Conservation (phyloP, 306 rosid genomes). For the Psophocarpus tetragonolobus region DNA sequence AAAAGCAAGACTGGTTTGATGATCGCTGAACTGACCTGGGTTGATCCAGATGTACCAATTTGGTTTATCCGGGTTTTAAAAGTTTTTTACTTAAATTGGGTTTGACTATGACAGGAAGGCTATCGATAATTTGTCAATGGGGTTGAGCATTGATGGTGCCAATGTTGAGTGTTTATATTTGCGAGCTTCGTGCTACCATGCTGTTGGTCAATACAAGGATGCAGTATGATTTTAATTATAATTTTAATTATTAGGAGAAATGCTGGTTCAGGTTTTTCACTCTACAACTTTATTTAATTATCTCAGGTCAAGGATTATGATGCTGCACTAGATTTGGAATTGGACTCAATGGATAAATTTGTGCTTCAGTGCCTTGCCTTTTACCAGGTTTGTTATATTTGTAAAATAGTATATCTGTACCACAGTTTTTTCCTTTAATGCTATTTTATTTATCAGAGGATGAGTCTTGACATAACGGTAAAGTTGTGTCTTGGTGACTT, state of each 20-base stretch:
- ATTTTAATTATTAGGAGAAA: slow-evolving; percentile 25
- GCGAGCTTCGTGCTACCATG: slow-evolving; percentile 95
- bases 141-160: slow-evolving; percentile 67
- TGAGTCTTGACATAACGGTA: no score
- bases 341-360: slow-evolving; percentile 89
- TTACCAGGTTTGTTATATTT: slow-evolving; percentile 68
- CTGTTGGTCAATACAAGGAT: slow-evolving; percentile 78
- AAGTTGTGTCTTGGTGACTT: no score
- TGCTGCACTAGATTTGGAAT: slow-evolving; percentile 93
- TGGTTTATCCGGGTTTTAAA: no score
- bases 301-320: slow-evolving; percentile 91
- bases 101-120: slow-evolving; percentile 71
- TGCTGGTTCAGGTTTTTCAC: slow-evolving; percentile 27
- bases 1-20: no score
- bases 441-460: not conserved
- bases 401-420: not conserved
- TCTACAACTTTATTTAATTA: slow-evolving; percentile 28
- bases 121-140: slow-evolving; percentile 74
- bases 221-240: slow-evolving; percentile 58
- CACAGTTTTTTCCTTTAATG: not conserved
- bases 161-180: slow-evolving; percentile 86
- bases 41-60: no score
- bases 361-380: slow-evolving; percentile 90
- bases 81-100: slow-evolving; percentile 25
- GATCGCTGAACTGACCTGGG: no score